These are phyloP conservation scores for Puccinia hordei DNA, from an alignment of 1,284 basidiomycete species.

Conservation along the genomic window DNA sequence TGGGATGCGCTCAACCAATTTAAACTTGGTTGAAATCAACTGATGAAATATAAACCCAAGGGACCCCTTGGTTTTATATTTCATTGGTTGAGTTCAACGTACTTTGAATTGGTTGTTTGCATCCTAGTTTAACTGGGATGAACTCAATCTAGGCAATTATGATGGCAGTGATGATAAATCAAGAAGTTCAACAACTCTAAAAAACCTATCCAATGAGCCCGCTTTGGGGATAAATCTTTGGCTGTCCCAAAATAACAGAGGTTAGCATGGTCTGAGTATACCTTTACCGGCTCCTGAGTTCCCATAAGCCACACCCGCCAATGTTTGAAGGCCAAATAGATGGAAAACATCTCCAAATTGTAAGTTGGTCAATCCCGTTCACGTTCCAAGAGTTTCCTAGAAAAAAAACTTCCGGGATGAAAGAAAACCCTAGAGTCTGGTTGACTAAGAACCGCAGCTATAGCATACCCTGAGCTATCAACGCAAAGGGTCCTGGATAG, in stretches of 20 bases:
- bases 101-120: too few species aligned
- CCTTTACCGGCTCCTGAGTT: background rate
- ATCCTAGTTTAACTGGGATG: too few species aligned
- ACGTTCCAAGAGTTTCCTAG: slow-evolving; percentile 36
- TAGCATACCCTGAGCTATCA: background rate
- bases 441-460: too few species aligned
- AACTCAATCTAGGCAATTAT: too few species aligned
- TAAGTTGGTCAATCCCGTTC: slow-evolving; percentile 21
- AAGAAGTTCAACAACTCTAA: background rate
- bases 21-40: too few species aligned
- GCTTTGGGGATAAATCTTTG: background rate
- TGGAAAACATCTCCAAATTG: background rate
- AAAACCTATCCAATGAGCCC: background rate
- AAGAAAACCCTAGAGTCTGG: background rate
- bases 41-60: too few species aligned
- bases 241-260: too few species aligned
- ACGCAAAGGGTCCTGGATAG: background rate
- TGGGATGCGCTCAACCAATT: too few species aligned
- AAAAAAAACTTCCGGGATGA: background rate
- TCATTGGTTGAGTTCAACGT: too few species aligned
- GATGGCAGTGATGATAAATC: too few species aligned
- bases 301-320: background rate
- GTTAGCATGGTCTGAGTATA: too few species aligned
- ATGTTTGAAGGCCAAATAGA: background rate
- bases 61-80: too few species aligned